These are phyloP conservation scores for Arthroderma uncinatum DNA, from an alignment of 2,329 filamentous ascomycete species.

Conservation along the genomic window DNA sequence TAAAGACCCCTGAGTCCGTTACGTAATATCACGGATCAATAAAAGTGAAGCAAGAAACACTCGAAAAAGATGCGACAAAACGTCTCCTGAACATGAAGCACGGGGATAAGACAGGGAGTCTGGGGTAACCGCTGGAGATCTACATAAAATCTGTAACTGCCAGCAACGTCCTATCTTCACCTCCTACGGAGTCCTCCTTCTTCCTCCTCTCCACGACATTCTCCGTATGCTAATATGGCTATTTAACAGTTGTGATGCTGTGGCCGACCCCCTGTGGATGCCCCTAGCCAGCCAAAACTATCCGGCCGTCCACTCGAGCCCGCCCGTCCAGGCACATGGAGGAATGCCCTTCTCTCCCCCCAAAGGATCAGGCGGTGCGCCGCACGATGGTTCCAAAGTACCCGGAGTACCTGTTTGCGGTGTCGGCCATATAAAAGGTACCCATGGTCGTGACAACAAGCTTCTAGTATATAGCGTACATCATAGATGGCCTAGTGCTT, in stretches of 20 bases:
- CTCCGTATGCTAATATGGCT: not conserved
- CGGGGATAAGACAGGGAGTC: not conserved
- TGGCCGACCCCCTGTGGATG: not conserved
- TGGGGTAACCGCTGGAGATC: not conserved
- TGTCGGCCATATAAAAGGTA: not conserved
- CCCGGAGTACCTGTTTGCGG: not conserved
- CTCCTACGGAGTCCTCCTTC: no score
- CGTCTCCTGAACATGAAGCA: not conserved
- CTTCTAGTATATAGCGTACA: not conserved
- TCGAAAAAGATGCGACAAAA: not conserved
- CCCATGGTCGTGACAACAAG: not conserved
- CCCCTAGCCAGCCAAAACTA: not conserved
- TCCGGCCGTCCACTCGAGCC: not conserved
- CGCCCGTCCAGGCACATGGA: not conserved
- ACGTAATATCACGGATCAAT: not conserved
- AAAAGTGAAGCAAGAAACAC: not conserved
- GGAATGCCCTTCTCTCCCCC: not conserved
- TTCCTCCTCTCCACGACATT: not conserved
- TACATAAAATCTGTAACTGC: not conserved
- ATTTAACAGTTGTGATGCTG: not conserved
- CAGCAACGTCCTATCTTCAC: not conserved
- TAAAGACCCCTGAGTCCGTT: no score
- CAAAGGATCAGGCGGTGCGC: not conserved
- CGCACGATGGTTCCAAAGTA: not conserved
- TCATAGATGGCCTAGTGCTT: not conserved